Conservation (phyloP, 176 grass and related monocot genomes). For the Lolium perenne region DNA sequence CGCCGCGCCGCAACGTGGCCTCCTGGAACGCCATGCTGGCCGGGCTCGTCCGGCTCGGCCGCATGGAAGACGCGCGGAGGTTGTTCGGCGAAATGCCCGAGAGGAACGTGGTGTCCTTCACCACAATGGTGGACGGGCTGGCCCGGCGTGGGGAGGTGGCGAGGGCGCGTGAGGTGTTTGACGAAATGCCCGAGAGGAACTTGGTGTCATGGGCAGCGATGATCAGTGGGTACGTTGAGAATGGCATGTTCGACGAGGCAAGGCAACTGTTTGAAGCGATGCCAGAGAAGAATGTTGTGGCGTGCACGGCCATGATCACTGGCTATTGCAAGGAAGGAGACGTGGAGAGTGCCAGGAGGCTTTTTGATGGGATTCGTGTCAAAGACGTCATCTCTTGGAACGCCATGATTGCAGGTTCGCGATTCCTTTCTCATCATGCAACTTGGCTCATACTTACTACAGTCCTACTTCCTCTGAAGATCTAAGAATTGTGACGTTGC, state of each 20-base stretch:
- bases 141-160: slow-evolving; percentile 50
- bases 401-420: slow-evolving; percentile 57
- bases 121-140: slow-evolving; percentile 72
- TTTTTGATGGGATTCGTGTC: slow-evolving; percentile 69
- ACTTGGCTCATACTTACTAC: background rate
- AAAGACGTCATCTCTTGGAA: slow-evolving; percentile 93
- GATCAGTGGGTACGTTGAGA: slow-evolving; percentile 73
- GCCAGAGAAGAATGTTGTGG: slow-evolving; percentile 77
- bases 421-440: slow-evolving; percentile 1
- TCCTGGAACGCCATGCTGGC: slow-evolving; percentile 91
- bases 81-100: slow-evolving; percentile 69
- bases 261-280: slow-evolving; percentile 64
- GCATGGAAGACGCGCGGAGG: slow-evolving; percentile 55
- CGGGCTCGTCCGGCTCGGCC: slow-evolving; percentile 60
- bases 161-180: slow-evolving; percentile 67
- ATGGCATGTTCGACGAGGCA: slow-evolving; percentile 67
- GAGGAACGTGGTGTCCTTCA: slow-evolving; percentile 86
- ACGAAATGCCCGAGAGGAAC: slow-evolving; percentile 75
- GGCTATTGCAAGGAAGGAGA: slow-evolving; percentile 73
- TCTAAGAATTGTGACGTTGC: slow-evolving; percentile 2
- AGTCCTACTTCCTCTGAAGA: background rate
- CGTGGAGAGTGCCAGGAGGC: slow-evolving; percentile 56
- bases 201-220: slow-evolving; percentile 77
- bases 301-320: slow-evolving; percentile 70
- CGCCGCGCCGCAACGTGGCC: slow-evolving; percentile 67